These are phyloP conservation scores for Trypanosoma vivax DNA, from an alignment of 208 protist genomes.

Conservation along the genomic window DNA sequence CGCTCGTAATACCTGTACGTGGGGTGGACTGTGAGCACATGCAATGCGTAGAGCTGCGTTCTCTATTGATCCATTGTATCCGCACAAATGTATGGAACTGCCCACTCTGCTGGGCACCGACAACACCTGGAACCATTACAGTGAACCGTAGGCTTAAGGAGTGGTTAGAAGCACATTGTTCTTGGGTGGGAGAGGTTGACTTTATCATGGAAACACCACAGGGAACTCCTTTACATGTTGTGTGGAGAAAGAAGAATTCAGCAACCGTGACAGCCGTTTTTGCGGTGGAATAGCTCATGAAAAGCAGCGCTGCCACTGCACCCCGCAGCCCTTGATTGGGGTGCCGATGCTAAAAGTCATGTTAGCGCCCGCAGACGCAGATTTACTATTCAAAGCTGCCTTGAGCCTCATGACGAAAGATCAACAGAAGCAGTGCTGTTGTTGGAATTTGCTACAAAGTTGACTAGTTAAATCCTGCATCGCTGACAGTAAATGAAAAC, in stretches of 20 bases:
- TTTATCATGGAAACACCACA: slow-evolving; percentile 53
- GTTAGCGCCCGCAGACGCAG: too few relatives aligned
- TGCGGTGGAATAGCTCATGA: slow-evolving; percentile 15
- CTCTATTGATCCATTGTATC: slow-evolving; percentile 51
- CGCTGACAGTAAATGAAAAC: too few relatives aligned
- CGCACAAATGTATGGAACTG: slow-evolving; percentile 83
- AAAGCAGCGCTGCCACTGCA: too few relatives aligned
- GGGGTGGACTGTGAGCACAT: slow-evolving; percentile 61
- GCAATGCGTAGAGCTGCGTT: slow-evolving; percentile 74
- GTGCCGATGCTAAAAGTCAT: too few relatives aligned
- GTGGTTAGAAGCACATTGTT: slow-evolving; percentile 48
- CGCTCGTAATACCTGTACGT: slow-evolving; percentile 56
- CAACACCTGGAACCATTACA: slow-evolving; percentile 41
- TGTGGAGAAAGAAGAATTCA: slow-evolving; percentile 14
- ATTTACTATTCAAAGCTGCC: too few relatives aligned
- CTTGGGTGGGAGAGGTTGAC: slow-evolving; percentile 29
- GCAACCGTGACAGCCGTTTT: slow-evolving; percentile 15
- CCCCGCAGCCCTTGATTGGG: too few relatives aligned
- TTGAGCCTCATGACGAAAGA: too few relatives aligned
- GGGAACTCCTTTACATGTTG: slow-evolving; percentile 15
- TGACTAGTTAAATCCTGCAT: too few relatives aligned
- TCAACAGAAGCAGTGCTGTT: too few relatives aligned
- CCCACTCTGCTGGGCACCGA: slow-evolving; percentile 59
- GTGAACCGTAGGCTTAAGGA: slow-evolving; percentile 74
- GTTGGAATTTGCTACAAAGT: too few relatives aligned